Percentiles rank a stretch among this genome's conserved stretches.
Conservation (phyloP, 495 filamentous ascomycete species). For the Wilcoxina mikolae region DNA sequence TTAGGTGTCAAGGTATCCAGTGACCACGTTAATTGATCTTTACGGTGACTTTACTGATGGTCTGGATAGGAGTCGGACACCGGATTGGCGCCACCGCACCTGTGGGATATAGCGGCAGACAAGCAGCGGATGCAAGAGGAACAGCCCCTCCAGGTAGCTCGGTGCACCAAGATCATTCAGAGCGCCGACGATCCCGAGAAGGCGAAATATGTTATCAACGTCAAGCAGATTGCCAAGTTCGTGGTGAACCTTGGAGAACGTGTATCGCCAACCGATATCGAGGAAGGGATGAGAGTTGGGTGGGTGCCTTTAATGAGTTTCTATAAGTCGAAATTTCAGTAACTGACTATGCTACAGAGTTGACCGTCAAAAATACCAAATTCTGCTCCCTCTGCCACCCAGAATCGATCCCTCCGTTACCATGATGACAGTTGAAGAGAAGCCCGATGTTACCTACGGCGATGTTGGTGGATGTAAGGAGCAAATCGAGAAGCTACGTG, state of each 20-base stretch:
- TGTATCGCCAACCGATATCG: conserved; percentile 95
- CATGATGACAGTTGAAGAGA: conserved; percentile 99
- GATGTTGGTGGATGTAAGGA: conserved; percentile 99
- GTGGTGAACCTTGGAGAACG: conserved; percentile 96
- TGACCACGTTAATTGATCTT: neutral
- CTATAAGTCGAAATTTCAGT: neutral
- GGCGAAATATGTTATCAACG: conserved; percentile 99
- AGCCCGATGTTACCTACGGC: conserved; percentile 97
- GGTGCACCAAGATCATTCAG: conserved; percentile 97
- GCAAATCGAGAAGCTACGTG: conserved; percentile 95
- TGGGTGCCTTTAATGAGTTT: conserved; percentile 28
- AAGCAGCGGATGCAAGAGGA: conserved; percentile 96
- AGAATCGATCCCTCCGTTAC: conserved; percentile 99
- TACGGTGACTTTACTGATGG: conserved; percentile 21
- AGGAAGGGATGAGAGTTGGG: conserved; percentile 96
- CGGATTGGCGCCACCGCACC: conserved; percentile 89
- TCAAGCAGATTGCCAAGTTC: conserved; percentile 99
- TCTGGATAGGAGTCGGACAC: conserved; percentile 79
- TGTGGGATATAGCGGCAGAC: conserved; percentile 97
- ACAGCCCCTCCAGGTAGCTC: conserved; percentile 90
- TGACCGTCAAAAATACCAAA: conserved; percentile 98
- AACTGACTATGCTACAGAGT: conserved; percentile 40
- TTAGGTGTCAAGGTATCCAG: conserved; percentile 35
- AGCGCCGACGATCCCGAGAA: conserved; percentile 94
- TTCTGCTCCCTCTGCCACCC: conserved; percentile 86